Conservation (phyloP, 495 filamentous ascomycete species). For the Barbatosphaeria neglecta region DNA sequence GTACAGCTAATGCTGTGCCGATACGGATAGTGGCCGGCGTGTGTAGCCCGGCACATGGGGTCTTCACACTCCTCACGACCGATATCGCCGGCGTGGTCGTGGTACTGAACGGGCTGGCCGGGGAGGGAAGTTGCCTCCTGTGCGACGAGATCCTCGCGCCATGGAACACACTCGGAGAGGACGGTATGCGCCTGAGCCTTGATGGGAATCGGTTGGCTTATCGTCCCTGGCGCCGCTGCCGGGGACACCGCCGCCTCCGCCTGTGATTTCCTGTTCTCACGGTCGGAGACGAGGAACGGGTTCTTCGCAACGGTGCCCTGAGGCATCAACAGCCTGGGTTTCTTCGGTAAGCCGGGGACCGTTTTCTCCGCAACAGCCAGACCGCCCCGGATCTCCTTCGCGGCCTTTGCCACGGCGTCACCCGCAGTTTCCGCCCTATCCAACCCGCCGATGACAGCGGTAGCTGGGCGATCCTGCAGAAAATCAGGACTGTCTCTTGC, state of each 20-base stretch:
- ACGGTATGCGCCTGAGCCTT: neutral
- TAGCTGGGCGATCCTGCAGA: too few relatives aligned
- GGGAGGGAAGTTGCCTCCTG: too few relatives aligned
- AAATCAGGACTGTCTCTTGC: too few relatives aligned
- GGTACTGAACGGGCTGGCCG: too few relatives aligned
- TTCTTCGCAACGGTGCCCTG: conserved; percentile 7
- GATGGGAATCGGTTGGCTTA: neutral
- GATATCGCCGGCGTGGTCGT: too few relatives aligned
- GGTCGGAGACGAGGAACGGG: conserved; percentile 17
- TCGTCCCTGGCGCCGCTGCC: conserved; percentile 1
- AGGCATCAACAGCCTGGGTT: too few relatives aligned
- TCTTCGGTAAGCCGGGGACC: neutral
- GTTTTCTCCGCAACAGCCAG: neutral
- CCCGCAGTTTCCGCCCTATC: too few relatives aligned
- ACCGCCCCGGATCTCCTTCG: too few relatives aligned
- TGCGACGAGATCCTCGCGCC: neutral
- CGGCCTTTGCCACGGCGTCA: too few relatives aligned
- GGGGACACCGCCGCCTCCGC: neutral
- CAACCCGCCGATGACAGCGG: too few relatives aligned
- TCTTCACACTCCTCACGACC: conserved; percentile 12
- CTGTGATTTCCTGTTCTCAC: conserved; percentile 3
- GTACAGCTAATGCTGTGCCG: conserved; percentile 16
- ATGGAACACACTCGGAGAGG: neutral
- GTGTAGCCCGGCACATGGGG: conserved; percentile 17
- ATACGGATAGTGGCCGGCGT: conserved; percentile 19